phyloP scores from a whole-genome alignment of 208 protist genomes.

The Jaenimonas drosophilae region DNA sequence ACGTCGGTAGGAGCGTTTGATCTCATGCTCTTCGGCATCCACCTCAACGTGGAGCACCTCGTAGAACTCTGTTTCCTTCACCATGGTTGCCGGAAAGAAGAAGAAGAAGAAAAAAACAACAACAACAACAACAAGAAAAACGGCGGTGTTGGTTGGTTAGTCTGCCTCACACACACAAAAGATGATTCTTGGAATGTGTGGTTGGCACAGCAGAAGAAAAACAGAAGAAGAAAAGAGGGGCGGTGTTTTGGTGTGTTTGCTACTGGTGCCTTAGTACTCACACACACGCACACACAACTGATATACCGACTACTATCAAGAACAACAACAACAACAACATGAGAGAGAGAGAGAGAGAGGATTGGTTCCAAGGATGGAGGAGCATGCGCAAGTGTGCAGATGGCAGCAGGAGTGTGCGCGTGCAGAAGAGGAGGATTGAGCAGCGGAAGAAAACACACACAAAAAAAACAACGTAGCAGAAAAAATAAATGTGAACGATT shows the following conservation, averaged over 20 bases:
- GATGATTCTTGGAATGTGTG: background rate
- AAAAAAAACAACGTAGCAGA: slow-evolving; percentile 1
- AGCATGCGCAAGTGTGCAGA: no score
- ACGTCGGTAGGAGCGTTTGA: slow-evolving; percentile 60
- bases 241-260: no score
- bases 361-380: no score
- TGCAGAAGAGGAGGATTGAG: background rate
- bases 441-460: background rate
- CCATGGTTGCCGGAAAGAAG: slow-evolving; percentile 50
- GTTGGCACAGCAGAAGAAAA: no score
- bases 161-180: background rate
- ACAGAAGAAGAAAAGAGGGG: no score
- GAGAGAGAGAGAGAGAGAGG: slow-evolving; percentile 1
- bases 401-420: no score
- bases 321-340: slow-evolving; percentile 10
- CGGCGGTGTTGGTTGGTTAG: background rate
- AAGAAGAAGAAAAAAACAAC: slow-evolving; percentile 5
- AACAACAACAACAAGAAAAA: slow-evolving; percentile 10
- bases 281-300: no score
- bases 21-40: slow-evolving; percentile 26
- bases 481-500: slow-evolving; percentile 4
- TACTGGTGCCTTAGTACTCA: no score
- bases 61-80: slow-evolving; percentile 85
- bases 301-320: no score
- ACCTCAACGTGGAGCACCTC: slow-evolving; percentile 31